phyloP scores from a whole-genome alignment of 768 basidiomycete genomes.

The Tricholoma saponaceum region DNA sequence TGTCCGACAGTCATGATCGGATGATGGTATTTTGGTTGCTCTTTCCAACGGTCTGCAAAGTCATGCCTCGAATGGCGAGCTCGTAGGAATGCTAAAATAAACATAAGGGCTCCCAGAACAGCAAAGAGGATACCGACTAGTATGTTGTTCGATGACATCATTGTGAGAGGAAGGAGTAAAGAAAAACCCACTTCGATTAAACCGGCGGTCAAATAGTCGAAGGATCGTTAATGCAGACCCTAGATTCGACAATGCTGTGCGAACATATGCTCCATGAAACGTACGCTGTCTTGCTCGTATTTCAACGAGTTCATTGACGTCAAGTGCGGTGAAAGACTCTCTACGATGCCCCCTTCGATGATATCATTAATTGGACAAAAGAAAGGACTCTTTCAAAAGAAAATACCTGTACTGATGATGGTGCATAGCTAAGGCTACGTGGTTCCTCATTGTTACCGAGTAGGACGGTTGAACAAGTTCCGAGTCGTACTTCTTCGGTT shows the following conservation, averaged over 20 bases:
- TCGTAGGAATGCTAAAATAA: slow-evolving; percentile 54
- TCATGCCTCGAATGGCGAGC: slow-evolving; percentile 67
- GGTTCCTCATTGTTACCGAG: too few relatives aligned
- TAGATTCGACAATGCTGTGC: slow-evolving; percentile 70
- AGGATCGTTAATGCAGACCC: slow-evolving; percentile 73
- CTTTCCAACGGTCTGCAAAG: slow-evolving; percentile 60
- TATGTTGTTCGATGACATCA: background rate
- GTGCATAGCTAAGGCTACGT: slow-evolving; percentile 5
- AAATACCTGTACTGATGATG: slow-evolving; percentile 10
- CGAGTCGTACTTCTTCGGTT: background rate
- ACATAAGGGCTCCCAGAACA: slow-evolving; percentile 56
- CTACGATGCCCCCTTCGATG: slow-evolving; percentile 38
- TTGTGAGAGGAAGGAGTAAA: background rate
- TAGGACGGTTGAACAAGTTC: too few relatives aligned
- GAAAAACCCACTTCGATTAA: slow-evolving; percentile 58
- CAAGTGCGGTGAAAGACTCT: slow-evolving; percentile 47
- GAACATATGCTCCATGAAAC: slow-evolving; percentile 77
- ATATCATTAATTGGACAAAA: background rate
- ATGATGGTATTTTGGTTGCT: slow-evolving; percentile 25
- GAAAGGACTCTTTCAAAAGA: background rate
- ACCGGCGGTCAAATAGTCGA: slow-evolving; percentile 72
- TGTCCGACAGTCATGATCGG: slow-evolving; percentile 58
- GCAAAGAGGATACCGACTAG: slow-evolving; percentile 61
- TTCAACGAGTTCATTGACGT: slow-evolving; percentile 63
- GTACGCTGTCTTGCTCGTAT: slow-evolving; percentile 78